Evolutionary conservation across 2,329 filamentous ascomycete genomes (phyloP).

Genomic region (Akanthomyces muscarius): DNA sequence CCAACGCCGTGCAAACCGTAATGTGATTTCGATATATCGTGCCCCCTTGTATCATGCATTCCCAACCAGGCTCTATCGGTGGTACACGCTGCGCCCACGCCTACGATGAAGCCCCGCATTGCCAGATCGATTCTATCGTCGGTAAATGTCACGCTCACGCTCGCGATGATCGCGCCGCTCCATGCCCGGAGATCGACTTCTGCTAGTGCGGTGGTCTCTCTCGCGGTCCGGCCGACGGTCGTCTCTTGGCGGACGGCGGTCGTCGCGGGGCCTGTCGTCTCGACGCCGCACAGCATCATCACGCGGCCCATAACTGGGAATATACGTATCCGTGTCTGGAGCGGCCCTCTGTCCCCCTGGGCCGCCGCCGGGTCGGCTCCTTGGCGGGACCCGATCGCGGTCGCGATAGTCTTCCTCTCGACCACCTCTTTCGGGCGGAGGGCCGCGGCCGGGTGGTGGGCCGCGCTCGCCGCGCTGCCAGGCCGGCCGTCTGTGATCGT

Average conservation of each 20-base stretch:
- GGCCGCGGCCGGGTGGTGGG: slow-evolving; percentile 31
- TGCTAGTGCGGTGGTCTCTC: slow-evolving; percentile 31
- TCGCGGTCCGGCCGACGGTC: slow-evolving; percentile 31
- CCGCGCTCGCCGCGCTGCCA: slow-evolving; percentile 54
- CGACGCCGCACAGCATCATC: slow-evolving; percentile 29
- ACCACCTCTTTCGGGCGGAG: slow-evolving; percentile 39
- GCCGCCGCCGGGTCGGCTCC: slow-evolving; percentile 30
- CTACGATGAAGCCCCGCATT: slow-evolving; percentile 17
- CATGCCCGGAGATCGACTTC: slow-evolving; percentile 13
- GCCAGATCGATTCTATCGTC: slow-evolving; percentile 8
- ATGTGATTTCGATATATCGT: neutral
- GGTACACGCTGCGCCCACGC: slow-evolving; percentile 23
- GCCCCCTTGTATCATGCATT: neutral
- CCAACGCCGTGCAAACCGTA: slow-evolving; percentile 3
- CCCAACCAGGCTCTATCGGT: neutral
- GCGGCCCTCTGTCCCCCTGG: slow-evolving; percentile 29
- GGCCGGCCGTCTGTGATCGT: slow-evolving; percentile 47
- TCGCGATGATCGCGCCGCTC: slow-evolving; percentile 24
- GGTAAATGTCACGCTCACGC: slow-evolving; percentile 25
- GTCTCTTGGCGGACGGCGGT: slow-evolving; percentile 17
- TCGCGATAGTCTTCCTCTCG: slow-evolving; percentile 36
- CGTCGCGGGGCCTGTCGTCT: slow-evolving; percentile 23
- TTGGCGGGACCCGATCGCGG: slow-evolving; percentile 35
- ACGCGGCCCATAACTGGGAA: slow-evolving; percentile 41
- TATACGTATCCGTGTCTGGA: slow-evolving; percentile 47